Conservation (phyloP, 345 rosid species). For the Ricinus communis region DNA sequence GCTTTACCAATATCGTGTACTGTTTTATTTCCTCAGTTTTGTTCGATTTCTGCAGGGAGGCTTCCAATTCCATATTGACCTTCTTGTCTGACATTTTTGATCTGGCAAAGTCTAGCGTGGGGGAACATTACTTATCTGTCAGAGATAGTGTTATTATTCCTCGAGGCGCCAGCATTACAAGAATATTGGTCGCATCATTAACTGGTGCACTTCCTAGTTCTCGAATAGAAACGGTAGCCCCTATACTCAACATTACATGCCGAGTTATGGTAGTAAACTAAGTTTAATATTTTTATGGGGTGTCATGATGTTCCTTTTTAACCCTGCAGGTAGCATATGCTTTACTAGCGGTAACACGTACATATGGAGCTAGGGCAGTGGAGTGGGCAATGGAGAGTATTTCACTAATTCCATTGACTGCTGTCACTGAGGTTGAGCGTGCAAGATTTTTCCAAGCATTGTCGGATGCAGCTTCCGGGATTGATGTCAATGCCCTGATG, state of each 20-base stretch:
- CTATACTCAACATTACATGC: background rate
- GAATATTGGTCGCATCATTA: constrained; percentile 82
- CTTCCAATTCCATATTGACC: constrained; percentile 86
- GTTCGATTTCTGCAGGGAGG: constrained; percentile 63
- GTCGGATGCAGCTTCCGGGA: constrained; percentile 75
- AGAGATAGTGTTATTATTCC: constrained; percentile 77
- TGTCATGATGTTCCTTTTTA: background rate
- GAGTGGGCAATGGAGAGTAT: constrained; percentile 79
- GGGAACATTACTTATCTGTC: constrained; percentile 56
- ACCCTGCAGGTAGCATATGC: constrained; percentile 66
- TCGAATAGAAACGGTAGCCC: constrained; percentile 74
- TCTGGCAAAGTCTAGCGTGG: constrained; percentile 63
- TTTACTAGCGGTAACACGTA: constrained; percentile 67
- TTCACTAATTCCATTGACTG: constrained; percentile 71
- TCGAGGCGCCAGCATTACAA: constrained; percentile 73
- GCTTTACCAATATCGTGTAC: background rate
- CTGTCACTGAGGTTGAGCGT: constrained; percentile 71
- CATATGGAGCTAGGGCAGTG: constrained; percentile 58
- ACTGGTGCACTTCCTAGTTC: constrained; percentile 98
- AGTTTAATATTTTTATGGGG: background rate
- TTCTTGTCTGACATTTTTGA: constrained; percentile 89
- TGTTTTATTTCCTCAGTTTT: background rate
- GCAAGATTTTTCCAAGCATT: constrained; percentile 66
- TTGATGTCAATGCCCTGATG: constrained; percentile 57
- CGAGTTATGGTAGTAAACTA: background rate